These are phyloP conservation scores for Piper betle DNA, from an alignment of 164 flowering plant genomes.

Conservation along the genomic window DNA sequence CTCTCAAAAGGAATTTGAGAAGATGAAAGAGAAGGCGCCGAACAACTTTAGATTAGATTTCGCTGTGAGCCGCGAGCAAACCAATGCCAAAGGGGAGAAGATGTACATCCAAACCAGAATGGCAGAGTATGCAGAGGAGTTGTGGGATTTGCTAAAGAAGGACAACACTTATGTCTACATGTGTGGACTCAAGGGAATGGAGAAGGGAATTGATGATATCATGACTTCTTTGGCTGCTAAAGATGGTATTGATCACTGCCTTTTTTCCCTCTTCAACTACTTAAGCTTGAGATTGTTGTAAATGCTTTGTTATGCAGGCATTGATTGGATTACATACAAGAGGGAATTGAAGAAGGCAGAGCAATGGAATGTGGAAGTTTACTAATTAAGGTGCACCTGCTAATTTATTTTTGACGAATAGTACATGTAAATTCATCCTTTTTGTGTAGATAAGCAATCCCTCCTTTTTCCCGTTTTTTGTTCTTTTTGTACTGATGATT, in stretches of 20 bases:
- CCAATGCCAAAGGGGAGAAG: slow-evolving; percentile 83
- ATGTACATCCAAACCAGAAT: slow-evolving; percentile 98
- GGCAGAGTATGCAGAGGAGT: slow-evolving; percentile 89
- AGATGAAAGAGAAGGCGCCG: slow-evolving; percentile 85
- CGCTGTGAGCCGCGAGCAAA: slow-evolving; percentile 93
- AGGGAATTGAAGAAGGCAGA: slow-evolving; percentile 79
- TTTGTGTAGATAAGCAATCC: slow-evolving; percentile 19
- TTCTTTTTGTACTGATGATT: slow-evolving; percentile 8
- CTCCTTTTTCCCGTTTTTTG: slow-evolving; percentile 2
- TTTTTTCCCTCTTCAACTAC: neutral
- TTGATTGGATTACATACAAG: slow-evolving; percentile 81
- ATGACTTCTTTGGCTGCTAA: slow-evolving; percentile 70
- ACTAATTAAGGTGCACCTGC: slow-evolving; percentile 23
- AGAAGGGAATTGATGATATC: slow-evolving; percentile 96
- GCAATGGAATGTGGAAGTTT: slow-evolving; percentile 99
- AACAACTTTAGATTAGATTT: slow-evolving; percentile 83
- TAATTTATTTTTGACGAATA: neutral
- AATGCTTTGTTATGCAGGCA: slow-evolving; percentile 32
- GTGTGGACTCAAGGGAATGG: slow-evolving; percentile 98
- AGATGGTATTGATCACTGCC: slow-evolving; percentile 40
- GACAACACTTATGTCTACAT: slow-evolving; percentile 89
- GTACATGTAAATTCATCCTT: slow-evolving; percentile 8
- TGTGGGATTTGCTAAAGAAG: slow-evolving; percentile 92
- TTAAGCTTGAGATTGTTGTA: neutral
- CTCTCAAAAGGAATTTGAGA: slow-evolving; percentile 73